Evolutionary conservation across 345 rosid species (phyloP).

Genomic region (Pugionium cornutum): DNA sequence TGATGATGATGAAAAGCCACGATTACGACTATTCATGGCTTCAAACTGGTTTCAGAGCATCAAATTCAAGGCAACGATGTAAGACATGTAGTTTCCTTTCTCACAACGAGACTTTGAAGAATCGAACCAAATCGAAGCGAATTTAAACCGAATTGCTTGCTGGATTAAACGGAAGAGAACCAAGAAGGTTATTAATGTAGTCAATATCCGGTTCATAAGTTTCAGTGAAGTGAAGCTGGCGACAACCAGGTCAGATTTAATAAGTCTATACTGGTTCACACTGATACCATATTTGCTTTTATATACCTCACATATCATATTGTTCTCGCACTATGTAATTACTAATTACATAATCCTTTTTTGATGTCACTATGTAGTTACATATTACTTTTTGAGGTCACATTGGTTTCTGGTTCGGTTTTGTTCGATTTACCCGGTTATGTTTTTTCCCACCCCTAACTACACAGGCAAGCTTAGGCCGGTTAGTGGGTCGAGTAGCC

Average conservation of each 20-base stretch:
- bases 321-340: no score
- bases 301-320: no score
- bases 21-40: constrained; percentile 36
- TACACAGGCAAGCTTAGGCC: background rate
- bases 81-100: no score
- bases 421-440: background rate
- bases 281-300: no score
- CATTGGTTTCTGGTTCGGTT: background rate
- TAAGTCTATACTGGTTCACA: no score
- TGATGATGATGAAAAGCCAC: constrained; percentile 27
- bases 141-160: background rate
- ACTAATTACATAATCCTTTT: no score
- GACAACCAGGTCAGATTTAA: background rate
- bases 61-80: no score
- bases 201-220: constrained; percentile 9
- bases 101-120: background rate
- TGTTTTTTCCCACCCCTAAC: background rate
- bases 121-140: background rate
- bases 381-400: no score
- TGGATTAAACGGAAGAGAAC: constrained; percentile 9
- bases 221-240: background rate
- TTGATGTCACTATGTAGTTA: no score
- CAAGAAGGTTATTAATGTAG: background rate
- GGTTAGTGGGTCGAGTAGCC: background rate
- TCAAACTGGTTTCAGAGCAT: background rate